Base-by-base conservation (phyloP, 1,284 basidiomycete species). In the Mycosarcoma mackinlayi region DNA sequence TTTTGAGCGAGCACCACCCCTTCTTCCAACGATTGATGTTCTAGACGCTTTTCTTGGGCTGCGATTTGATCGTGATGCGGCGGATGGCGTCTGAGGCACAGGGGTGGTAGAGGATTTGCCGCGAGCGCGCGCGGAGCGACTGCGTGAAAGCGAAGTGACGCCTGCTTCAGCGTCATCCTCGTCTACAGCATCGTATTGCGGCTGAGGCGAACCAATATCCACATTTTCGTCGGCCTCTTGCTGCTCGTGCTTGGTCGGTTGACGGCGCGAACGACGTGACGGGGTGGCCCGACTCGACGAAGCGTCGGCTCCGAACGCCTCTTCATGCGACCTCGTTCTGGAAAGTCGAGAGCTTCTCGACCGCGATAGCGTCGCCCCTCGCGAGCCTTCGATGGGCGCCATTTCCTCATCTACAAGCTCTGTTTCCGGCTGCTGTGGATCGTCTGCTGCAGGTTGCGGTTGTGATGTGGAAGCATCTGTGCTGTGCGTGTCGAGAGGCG, bases 261-360 rank as follows among this genome's bases (percentile, higher is more conserved):
- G 64, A 5, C 70, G 56, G 30, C 64, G 59, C 6, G 54, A 52
- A n/a, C 62, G 59, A n/a, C 69, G 54, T 16, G 63, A 56, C 27
- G 67, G 61, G n/a, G 59, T 58, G 10, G 63, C 51, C 13, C 63
- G 45, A 16, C 38, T 21, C 11, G 48, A 39, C 2, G 56, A 39
- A 9, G 63, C 23, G 16, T 42, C 35, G 10, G 47, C 42, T 19
- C 58, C 63, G 25, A 56, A 52, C 16, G 54, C 58, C 5, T 63
- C 50, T 18, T 72, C 69, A 13, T 55, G 46, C 13, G 69, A 72
- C 14, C 44, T 31, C 3, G 69, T 57, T 10, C 63, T 37, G 2
- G 63, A 48, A 10, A 57, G 39, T 19, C 69, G 59, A 2, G 59
- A 40, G 45, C 63, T 59, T 21, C 59, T 53, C 1, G 59, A 53